Evolutionary conservation across 2,329 filamentous ascomycete genomes (phyloP), one percentile per base, ranked within the genome.

Genomic region (Pestalotiopsis fici): DNA sequence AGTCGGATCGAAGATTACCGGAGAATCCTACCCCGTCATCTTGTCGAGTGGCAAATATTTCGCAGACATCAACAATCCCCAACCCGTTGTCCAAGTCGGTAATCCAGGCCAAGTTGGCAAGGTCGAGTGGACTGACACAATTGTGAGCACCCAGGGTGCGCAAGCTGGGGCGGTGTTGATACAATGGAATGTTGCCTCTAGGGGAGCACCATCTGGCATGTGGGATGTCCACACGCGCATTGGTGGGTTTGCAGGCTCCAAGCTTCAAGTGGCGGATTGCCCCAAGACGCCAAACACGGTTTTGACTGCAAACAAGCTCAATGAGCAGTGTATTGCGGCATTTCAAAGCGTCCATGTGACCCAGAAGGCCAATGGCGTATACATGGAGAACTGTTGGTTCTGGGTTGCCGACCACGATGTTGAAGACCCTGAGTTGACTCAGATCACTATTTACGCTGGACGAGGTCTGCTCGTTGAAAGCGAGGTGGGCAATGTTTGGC

Each of bases 161-260:
- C 82, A 87, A n/a, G 81, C 86, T 11, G 88, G 90, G 54, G 87
- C 88, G 0, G 83, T 90, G 2, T 78, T 93, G 6, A 85, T 92
- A 65, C 82, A 93, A 71, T 92, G 87, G 84, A 93, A 93, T 74
- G 79, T 91, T 1, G 65, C 71, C 67, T 72, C 74, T 9, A 65
- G 63, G 7, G 54, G 67, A 18, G 77, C 76, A 65, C 83, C 84
- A 15, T 81, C 81, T 7, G 89, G 88, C 4, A 84, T 91, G 78
- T 95, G 92, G 92, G 93, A 95, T 75, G 87, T 91, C 12, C 92
- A 95, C 78, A 88, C 92, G 74, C 90, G 93, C 70, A 86, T 95
- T 63, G 92, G 91, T 70, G 93, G 92, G 3, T 89, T 88, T 64
- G 87, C 89, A 1, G 92, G 92, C 43, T 93, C 91, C 18, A 82